Base-by-base conservation (phyloP, 306 rosid species). In the Senna tora region DNA sequence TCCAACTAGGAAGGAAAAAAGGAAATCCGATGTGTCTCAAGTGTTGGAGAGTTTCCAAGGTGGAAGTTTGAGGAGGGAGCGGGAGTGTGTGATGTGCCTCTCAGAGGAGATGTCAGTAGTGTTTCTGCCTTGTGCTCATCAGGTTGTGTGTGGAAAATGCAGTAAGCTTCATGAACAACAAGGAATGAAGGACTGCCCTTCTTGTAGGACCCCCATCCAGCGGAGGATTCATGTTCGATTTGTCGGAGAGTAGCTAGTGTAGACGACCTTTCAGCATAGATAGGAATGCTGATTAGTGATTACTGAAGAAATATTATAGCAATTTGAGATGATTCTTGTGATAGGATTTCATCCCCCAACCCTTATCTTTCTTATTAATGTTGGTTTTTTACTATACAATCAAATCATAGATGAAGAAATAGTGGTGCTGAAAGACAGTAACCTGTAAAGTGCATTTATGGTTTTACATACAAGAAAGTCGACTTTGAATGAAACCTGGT, bases 161-260 rank as follows among this genome's bases (percentile, higher is more conserved):
- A 89, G 82, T 63, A 86, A 81, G 51, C 83, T 85, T 61, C 96
- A 89, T 72, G 83, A 75, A 88, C 81, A 87, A 60, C 84, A 81
- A 72, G 89, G 92, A 54, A 85, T 89, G 90, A 80, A 81, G 63
- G 90, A 87, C 1, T 89, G 96, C 71, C 96, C 96, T 75, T 85
- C 92, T 0, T 89, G 96, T 49, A 85, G 90, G 83, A 67, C 86
- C 15, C 78, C 79, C 0, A 87, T 87, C 61, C 79, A 77, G 43
- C 58, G 8, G 0, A 80, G 96, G 80, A 73, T 89, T 65, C 84
- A 64, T 19, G 88, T 83, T 49, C 75, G 67, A 64, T 84, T 76
- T 76, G 78, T 77, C 20, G 52, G 73, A 20, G 28, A 21, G 21
- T 57, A 73, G 50, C 38, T 7, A 50, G 47, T 51, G 16, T 58